Evolutionary conservation across 2,329 filamentous ascomycete species (phyloP), one percentile per base, ranked within the genome.

Genomic region (Botrytis tulipae): DNA sequence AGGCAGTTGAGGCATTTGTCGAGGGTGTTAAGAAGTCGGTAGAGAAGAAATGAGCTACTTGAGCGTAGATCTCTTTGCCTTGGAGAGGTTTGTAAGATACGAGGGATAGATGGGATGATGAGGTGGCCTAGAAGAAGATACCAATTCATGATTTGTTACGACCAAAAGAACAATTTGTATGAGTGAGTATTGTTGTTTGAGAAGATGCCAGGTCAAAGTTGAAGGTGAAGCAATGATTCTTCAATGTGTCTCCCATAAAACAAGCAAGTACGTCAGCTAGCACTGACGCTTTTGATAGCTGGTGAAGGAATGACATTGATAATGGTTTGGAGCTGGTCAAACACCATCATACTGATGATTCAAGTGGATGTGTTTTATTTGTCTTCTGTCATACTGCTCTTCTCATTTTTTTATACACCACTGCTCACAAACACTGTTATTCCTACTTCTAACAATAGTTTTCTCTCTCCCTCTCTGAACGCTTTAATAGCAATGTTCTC

Each of bases 1-100:
- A 96, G 78, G 95, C 95, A 20, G 91, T 99, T 2, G 92, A 97
- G 84, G 93, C 93, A 5, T 99, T 99, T 83, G 87, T 99, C 35
- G 89, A 97, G 73, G 96, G 95, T 4, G 91, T 98, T 66, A 96
- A 92, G 86, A 91, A 89, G 84, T 91, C 89, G 9, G 92, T 94
- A 0, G 87, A 93, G 83, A 88, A 92, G 77, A 86, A 73, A 48
- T 70, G 37, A 70, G 14, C 32, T 35, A 12, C 29, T 35, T 35
- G 7, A 51, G 14, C 12, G 2, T 9, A 29, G 57, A 46, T 71
- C 32, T 65, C 22, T 42, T 42, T 22, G 32, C 48, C 29, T 44
- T 1, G 1, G 44, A 40, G 35, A 1, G 66, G n/a, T 35, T 66
- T 69, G 66, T 69, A 69, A 57, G 48, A 71, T 71, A 71, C 46